phyloP scores from a whole-genome alignment of 768 basidiomycete genomes.

The Boletus rubroflammeus region DNA sequence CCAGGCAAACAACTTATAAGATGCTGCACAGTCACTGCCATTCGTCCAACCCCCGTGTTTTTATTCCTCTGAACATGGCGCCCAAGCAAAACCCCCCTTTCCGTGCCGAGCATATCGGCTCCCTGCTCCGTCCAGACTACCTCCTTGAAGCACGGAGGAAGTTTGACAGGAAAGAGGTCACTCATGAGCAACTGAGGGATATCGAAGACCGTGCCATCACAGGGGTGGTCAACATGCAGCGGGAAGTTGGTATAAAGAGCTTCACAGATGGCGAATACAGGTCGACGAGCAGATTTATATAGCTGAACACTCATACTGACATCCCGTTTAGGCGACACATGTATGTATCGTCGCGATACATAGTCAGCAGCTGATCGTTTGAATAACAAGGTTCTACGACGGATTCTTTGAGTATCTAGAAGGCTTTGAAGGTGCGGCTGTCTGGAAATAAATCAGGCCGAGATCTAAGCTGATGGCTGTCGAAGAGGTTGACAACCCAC shows the following conservation, averaged over 20 bases:
- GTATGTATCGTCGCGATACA: conserved; percentile 4
- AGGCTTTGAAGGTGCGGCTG: conserved; percentile 23
- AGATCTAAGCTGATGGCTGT: neutral
- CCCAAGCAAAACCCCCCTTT: conserved; percentile 37
- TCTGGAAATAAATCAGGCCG: neutral
- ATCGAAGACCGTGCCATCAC: conserved; percentile 40
- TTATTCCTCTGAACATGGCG: conserved; percentile 8
- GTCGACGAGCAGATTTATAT: conserved; percentile 23
- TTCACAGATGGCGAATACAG: conserved; percentile 43
- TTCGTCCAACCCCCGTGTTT: neutral
- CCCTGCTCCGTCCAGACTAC: conserved; percentile 39
- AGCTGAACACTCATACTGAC: neutral
- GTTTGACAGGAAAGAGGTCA: conserved; percentile 34
- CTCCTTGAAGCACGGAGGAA: conserved; percentile 37
- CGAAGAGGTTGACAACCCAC: conserved; percentile 22
- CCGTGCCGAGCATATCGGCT: conserved; percentile 45
- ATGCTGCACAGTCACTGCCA: neutral
- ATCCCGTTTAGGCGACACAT: conserved; percentile 22
- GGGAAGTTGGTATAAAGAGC: conserved; percentile 39
- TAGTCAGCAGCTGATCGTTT: neutral
- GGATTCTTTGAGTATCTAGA: conserved; percentile 28
- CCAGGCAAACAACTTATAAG: conserved; percentile 1
- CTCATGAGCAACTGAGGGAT: conserved; percentile 32
- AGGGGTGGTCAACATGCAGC: conserved; percentile 36
- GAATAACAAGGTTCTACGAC: conserved; percentile 23